phyloP scores from a whole-genome alignment of 495 filamentous ascomycete genomes.

The Letharia lupina region DNA sequence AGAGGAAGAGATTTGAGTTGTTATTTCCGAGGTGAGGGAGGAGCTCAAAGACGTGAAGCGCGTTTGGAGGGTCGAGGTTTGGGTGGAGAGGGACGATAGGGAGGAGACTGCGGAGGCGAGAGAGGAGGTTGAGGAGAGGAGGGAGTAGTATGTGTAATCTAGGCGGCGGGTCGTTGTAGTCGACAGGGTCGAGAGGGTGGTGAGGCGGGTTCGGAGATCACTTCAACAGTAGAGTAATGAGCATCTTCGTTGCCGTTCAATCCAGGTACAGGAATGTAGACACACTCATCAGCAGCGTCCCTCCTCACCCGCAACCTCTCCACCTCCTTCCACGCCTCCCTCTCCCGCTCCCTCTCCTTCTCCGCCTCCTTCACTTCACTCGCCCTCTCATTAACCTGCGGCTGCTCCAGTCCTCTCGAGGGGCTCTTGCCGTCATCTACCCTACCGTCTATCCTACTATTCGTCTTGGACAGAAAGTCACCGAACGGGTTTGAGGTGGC shows the following conservation, averaged over 20 bases:
- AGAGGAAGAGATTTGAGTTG: conserved; percentile 56
- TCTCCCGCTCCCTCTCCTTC: conserved; percentile 31
- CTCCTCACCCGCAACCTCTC: conserved; percentile 30
- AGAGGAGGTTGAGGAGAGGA: conserved; percentile 66
- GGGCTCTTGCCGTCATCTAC: conserved; percentile 24
- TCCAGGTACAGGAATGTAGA: conserved; percentile 26
- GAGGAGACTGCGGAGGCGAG: conserved; percentile 59
- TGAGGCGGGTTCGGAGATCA: conserved; percentile 28
- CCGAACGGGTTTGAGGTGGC: conserved; percentile 11
- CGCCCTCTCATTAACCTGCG: conserved; percentile 32
- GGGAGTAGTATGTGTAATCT: conserved; percentile 79
- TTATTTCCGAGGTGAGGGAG: conserved; percentile 53
- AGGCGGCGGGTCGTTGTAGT: conserved; percentile 59
- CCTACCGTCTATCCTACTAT: conserved; percentile 13
- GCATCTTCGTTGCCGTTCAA: not conserved
- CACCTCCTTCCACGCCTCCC: conserved; percentile 30
- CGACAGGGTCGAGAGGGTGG: conserved; percentile 32
- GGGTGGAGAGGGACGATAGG: conserved; percentile 60
- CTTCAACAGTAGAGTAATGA: conserved; percentile 13
- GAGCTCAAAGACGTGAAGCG: conserved; percentile 56
- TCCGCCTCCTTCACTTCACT: conserved; percentile 26
- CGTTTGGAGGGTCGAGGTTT: conserved; percentile 50
- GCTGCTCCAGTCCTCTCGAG: conserved; percentile 16
- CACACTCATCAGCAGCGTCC: conserved; percentile 33
- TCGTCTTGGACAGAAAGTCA: conserved; percentile 7